phyloP scores from a whole-genome alignment of 1,139 yeast genomes.

The Candida sp. region DNA sequence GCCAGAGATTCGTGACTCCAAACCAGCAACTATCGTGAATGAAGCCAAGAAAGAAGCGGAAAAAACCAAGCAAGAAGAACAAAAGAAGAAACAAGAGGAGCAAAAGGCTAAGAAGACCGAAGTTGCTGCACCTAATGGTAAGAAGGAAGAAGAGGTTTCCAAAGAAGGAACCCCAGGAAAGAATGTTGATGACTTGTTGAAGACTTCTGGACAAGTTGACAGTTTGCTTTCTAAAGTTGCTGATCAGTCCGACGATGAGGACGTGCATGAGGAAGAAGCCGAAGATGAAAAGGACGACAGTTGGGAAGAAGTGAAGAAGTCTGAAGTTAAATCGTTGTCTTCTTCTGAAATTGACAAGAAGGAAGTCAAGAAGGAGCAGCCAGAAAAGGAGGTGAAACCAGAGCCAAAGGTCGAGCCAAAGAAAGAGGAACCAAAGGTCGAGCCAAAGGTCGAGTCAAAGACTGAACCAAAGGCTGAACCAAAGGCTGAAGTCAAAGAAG shows the following conservation, averaged over 20 bases:
- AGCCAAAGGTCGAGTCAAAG: constrained; percentile 19
- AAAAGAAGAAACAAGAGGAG: constrained; percentile 16
- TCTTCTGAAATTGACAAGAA: constrained; percentile 12
- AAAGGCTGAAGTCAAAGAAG: constrained; percentile 6
- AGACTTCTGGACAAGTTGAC: constrained; percentile 41
- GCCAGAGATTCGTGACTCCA: constrained; percentile 43
- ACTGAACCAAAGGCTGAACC: constrained; percentile 17
- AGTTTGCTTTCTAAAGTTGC: constrained; percentile 42
- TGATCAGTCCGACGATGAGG: constrained; percentile 47
- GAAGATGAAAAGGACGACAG: constrained; percentile 38
- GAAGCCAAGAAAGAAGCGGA: constrained; percentile 28
- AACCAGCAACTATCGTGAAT: constrained; percentile 32
- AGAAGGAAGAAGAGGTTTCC: constrained; percentile 11
- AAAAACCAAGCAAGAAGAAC: constrained; percentile 21
- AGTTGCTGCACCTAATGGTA: constrained; percentile 11
- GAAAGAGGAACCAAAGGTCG: constrained; percentile 10
- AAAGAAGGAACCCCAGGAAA: constrained; percentile 13
- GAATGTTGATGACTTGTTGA: constrained; percentile 45
- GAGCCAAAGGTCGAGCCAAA: constrained; percentile 18
- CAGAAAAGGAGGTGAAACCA: constrained; percentile 14
- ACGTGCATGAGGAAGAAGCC: constrained; percentile 21
- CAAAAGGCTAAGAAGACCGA: constrained; percentile 17
- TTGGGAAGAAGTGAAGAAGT: constrained; percentile 45
- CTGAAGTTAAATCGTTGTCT: constrained; percentile 21
- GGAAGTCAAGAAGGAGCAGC: constrained; percentile 18